phyloP scores from a whole-genome alignment of 2,329 filamentous ascomycete genomes.

The Hymenoscyphus fructigenus region DNA sequence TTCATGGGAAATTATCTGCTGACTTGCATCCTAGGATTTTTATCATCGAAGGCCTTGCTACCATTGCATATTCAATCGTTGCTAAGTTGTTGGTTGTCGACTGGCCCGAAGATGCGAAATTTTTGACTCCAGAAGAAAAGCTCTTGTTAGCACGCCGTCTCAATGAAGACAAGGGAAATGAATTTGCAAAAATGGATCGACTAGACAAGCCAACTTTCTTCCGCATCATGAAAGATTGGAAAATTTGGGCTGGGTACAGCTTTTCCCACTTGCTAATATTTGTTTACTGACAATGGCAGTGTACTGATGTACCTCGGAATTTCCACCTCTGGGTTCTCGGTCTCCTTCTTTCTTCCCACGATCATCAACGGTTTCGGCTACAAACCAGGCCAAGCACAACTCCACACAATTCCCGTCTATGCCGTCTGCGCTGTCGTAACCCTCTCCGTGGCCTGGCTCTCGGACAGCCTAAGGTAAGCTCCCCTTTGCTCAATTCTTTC shows the following conservation, averaged over 20 bases:
- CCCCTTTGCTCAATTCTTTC: neutral
- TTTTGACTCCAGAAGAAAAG: conserved; percentile 41
- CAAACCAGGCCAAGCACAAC: conserved; percentile 9
- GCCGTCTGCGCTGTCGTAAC: conserved; percentile 17
- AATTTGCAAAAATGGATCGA: conserved; percentile 29
- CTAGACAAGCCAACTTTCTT: conserved; percentile 39
- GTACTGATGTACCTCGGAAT: conserved; percentile 60
- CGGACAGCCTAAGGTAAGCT: neutral
- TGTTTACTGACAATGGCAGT: neutral
- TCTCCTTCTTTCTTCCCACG: conserved; percentile 30
- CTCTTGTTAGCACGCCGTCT: conserved; percentile 29
- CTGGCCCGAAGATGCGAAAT: neutral
- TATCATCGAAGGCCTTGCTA: neutral
- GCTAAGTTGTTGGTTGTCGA: neutral
- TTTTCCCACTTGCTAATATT: neutral
- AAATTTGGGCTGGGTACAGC: conserved; percentile 39
- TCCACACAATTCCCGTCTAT: conserved; percentile 13
- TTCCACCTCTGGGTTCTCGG: conserved; percentile 44
- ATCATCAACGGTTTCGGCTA: conserved; percentile 18
- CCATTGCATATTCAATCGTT: neutral
- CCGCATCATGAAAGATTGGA: conserved; percentile 47
- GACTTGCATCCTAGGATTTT: neutral
- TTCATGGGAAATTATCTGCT: conserved; percentile 36
- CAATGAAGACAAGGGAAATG: conserved; percentile 21
- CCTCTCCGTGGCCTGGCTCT: conserved; percentile 12